Base-by-base conservation (phyloP, 192 early-diverging fungal genomes). In the Polychytrium aggregatum region DNA sequence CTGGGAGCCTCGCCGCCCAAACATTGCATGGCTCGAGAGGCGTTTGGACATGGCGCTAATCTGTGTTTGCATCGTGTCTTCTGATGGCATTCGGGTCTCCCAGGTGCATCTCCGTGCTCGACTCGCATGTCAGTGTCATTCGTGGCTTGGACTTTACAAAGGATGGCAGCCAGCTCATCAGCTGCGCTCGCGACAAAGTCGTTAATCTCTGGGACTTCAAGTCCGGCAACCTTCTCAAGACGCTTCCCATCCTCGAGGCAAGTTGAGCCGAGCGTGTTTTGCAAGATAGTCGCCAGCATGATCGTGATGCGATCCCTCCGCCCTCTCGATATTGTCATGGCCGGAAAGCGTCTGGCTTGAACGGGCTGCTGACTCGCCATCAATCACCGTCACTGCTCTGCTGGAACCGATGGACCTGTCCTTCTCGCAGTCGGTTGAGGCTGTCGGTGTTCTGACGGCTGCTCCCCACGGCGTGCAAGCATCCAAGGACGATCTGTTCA, bases 101-200 rank as follows among this genome's bases (percentile, higher is more conserved):
- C 48, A 85, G 79, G 17, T 79, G 86, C 52, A 55, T 82, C 28
- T 76, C 78, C 2, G 81, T 87, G 28, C 57, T 97, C 10, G 76
- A 86, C 28, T 78, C 76, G 28, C 95, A 98, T 51, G 84, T 89
- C 18, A 89, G 87, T 55, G 86, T 90, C 20, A 84, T 99, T 44
- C 84, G 90, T 44, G 87, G 87, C 16, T 74, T 99, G 27, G 85
- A 79, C 34, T 86, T 96, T 44, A 76, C 84, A 0, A 59, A 66
- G 31, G 72, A 82, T 37, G 90, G 83, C 18, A 51, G 65, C 29
- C 65, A 63, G 33, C 73, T 97, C 54, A 63, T 95, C 20, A 84
- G 78, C 35, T 88, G 86, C 46, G 88, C 81, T 2, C 82, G 96
- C 43, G 96, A 99, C 55, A 86, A 84, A 48, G 85, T 97, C 16